Conservation (phyloP, 345 rosid genomes). For the Syzygium aqueum region DNA sequence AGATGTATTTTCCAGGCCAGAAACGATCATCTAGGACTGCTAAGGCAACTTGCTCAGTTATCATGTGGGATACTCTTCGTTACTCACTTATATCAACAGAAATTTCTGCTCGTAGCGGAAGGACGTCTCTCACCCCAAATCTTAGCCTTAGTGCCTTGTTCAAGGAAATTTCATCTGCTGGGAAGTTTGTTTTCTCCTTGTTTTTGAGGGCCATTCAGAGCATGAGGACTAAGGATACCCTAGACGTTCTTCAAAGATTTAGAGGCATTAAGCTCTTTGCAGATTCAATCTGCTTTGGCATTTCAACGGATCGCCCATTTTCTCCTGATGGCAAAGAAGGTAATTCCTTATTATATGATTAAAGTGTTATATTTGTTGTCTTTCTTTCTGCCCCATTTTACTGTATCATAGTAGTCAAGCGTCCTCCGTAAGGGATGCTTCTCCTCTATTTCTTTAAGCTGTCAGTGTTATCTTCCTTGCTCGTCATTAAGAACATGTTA, state of each 20-base stretch:
- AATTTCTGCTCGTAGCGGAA: conserved; percentile 62
- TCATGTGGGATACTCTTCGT: conserved; percentile 93
- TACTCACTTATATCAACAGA: conserved; percentile 80
- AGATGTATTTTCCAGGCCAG: conserved; percentile 38
- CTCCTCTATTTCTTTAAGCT: background rate
- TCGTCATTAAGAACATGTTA: background rate
- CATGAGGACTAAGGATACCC: conserved; percentile 38
- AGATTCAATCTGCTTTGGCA: conserved; percentile 62
- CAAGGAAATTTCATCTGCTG: conserved; percentile 64
- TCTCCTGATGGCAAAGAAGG: conserved; percentile 32
- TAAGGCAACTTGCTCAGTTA: conserved; percentile 38
- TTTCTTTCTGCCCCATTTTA: background rate
- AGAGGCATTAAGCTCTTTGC: conserved; percentile 73
- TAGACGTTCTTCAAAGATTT: conserved; percentile 77
- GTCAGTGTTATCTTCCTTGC: background rate
- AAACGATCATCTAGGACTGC: conserved; percentile 30
- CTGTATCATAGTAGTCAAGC: background rate
- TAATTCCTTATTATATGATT: conserved; percentile 1
- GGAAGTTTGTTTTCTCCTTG: conserved; percentile 60
- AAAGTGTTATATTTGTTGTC: background rate
- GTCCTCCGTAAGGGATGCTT: background rate
- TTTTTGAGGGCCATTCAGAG: conserved; percentile 57
- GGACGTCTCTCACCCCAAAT: conserved; percentile 37
- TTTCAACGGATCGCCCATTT: conserved; percentile 27
- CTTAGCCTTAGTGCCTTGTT: conserved; percentile 39